Evolutionary conservation across 2,329 filamentous ascomycete genomes (phyloP).

Genomic region (Stenocarpella maydis): DNA sequence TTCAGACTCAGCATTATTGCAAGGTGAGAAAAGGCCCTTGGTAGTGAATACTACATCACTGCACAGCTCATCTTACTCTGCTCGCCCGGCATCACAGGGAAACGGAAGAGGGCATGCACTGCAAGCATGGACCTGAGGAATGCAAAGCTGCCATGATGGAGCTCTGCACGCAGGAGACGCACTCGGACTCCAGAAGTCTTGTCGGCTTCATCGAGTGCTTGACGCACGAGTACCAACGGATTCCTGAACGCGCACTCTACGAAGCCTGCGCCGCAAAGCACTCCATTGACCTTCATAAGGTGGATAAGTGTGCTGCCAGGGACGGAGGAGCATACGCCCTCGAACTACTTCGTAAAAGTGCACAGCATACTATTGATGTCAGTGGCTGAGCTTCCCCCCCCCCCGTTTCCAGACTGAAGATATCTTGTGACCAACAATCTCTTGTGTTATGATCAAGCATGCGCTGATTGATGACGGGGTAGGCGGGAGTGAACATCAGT

Average conservation of each 20-base stretch:
- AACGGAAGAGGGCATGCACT: neutral
- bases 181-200: neutral
- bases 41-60: neutral
- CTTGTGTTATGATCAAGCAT: neutral
- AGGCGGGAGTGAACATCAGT: neutral
- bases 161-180: neutral
- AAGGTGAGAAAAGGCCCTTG: neutral
- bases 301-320: neutral
- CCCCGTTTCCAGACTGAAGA: neutral
- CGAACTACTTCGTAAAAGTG: neutral
- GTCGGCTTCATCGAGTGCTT: neutral
- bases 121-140: neutral
- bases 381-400: neutral
- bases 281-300: neutral
- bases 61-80: neutral
- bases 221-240: neutral
- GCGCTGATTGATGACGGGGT: neutral
- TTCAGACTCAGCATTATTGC: neutral
- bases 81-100: neutral
- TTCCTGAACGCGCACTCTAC: neutral
- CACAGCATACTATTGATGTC: neutral
- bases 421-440: neutral
- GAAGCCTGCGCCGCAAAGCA: neutral
- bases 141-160: neutral
- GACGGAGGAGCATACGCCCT: neutral